phyloP scores from a whole-genome alignment of 805 yeast genomes.

The Cyberlindnera maritima region DNA sequence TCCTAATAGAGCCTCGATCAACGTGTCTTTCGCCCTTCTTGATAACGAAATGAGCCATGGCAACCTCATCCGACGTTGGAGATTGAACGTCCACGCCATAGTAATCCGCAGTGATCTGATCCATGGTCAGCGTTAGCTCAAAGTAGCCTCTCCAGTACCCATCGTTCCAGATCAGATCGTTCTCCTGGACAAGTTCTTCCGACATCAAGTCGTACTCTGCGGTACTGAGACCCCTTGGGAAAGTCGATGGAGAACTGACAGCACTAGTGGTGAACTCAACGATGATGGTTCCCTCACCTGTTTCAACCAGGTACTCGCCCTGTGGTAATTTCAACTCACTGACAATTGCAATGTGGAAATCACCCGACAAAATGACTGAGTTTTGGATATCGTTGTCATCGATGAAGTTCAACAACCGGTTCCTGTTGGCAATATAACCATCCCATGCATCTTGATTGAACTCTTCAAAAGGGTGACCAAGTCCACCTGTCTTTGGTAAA shows the following conservation, averaged over 20 bases:
- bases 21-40: constrained; percentile 4
- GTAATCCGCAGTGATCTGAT: constrained; percentile 4
- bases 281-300: constrained; percentile 25
- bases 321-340: constrained; percentile 18
- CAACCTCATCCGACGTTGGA: constrained; percentile 1
- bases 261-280: constrained; percentile 28
- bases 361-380: constrained; percentile 25
- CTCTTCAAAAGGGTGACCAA: constrained; percentile 21
- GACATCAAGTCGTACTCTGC: constrained; percentile 3
- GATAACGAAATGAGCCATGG: constrained; percentile 11
- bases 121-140: constrained; percentile 1
- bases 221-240: constrained; percentile 5
- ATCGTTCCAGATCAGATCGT: constrained; percentile 15
- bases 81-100: constrained; percentile 12
- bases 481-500: constrained; percentile 14
- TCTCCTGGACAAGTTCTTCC: constrained; percentile 9
- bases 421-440: constrained; percentile 27
- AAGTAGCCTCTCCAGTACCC: constrained; percentile 17
- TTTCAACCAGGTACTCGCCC: constrained; percentile 16
- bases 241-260: constrained; percentile 27
- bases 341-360: constrained; percentile 28
- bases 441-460: constrained; percentile 28
- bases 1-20: constrained; percentile 7
- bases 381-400: constrained; percentile 14
- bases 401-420: constrained; percentile 20